Evolutionary conservation across 495 filamentous ascomycete genomes (phyloP).

Genomic region (Xylaria flabelliformis): DNA sequence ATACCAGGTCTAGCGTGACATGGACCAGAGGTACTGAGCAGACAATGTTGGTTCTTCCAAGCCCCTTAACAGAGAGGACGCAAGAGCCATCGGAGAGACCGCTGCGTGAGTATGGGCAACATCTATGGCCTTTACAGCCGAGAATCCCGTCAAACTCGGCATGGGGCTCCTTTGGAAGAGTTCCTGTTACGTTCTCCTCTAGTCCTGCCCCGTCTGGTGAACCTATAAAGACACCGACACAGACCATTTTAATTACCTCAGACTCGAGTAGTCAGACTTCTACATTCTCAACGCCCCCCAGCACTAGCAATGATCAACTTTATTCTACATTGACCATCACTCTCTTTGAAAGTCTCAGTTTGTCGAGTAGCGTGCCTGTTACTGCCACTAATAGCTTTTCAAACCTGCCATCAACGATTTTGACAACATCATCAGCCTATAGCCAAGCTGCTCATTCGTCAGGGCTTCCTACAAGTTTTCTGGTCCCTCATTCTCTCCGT

Average conservation of each 20-base stretch:
- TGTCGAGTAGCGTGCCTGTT: conserved; percentile 3
- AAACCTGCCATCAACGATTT: conserved; percentile 9
- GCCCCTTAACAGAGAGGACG: conserved; percentile 9
- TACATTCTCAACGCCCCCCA: neutral
- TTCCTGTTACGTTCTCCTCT: conserved; percentile 17
- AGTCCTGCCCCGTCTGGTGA: conserved; percentile 2
- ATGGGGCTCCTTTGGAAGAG: conserved; percentile 13
- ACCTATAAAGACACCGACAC: conserved; percentile 3
- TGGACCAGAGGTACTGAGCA: conserved; percentile 8
- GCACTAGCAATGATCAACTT: conserved; percentile 14
- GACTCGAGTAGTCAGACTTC: conserved; percentile 16
- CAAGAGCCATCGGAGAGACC: conserved; percentile 18
- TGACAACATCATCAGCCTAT: conserved; percentile 12
- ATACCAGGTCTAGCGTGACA: conserved; percentile 19
- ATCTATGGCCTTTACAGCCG: conserved; percentile 17
- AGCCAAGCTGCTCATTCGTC: conserved; percentile 19
- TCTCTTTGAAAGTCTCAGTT: conserved; percentile 9
- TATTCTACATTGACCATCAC: conserved; percentile 16
- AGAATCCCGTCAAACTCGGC: conserved; percentile 17
- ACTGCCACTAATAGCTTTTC: conserved; percentile 17
- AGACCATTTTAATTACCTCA: conserved; percentile 17
- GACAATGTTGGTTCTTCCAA: conserved; percentile 15
- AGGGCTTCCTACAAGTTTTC: conserved; percentile 18
- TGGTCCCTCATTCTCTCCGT: conserved; percentile 16
- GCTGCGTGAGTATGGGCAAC: conserved; percentile 16